Evolutionary conservation across 2,329 filamentous ascomycete genomes (phyloP), one percentile per base, ranked within the genome.

Genomic region (Aspergillus tanneri): DNA sequence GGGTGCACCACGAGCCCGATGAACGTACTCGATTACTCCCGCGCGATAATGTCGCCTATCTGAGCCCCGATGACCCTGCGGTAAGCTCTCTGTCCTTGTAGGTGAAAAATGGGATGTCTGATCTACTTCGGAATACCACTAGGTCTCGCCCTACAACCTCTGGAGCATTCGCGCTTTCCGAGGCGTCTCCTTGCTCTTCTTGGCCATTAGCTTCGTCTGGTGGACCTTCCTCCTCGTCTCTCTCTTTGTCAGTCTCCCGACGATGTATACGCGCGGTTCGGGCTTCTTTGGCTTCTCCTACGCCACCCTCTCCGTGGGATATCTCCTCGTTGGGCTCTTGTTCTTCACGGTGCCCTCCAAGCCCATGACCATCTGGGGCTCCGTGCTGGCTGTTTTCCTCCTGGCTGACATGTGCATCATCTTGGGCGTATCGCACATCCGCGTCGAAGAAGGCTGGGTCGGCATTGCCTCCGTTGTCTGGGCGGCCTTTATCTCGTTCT

Each of bases 281-380:
- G 89, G 88, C 30, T 99, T 96, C 79, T 90, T 90, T 67, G 82
- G 89, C 49, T 95, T 96, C 65, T 82, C 85, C 54, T 97, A 88
- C 69, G 84, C 89, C 4, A 90, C 85, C 42, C 70, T 97, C 52
- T 85, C 91, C 1, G 73, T 90, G 22, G 83, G 85, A 9, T 88
- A 90, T 43, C 77, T 96, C 32, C 68, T 90, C 4, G 83, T 90
- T 41, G 82, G 84, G 2, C 78, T 96, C 19, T 70, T 96, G 6
- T 99, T 97, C 78, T 97, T 97, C 68, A 77, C 87, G 16, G 82
- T 87, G 1, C 93, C 93, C 0, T 92, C 90, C 28, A 84, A 85
- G 59, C 80, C 87, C 0, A 86, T 92, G 65, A 83, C 90, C 47
- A 76, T 95, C 42, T 79, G 88, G 52, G 86, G 85, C 27, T 72